Evolutionary conservation across 306 rosid species (phyloP).

Genomic region (Ammopiptanthus mongolicus): DNA sequence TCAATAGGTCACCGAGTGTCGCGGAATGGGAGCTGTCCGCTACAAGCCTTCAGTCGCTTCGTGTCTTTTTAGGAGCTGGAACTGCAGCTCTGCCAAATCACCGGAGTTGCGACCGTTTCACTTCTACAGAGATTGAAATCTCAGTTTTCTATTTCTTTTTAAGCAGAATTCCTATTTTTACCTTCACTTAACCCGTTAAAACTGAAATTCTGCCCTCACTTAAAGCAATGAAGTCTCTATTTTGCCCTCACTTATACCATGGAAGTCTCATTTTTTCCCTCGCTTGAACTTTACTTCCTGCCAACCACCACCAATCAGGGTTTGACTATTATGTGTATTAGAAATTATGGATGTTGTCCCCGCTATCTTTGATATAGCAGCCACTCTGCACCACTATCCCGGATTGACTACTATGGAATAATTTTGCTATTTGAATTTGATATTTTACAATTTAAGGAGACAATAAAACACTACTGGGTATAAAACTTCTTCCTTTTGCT

Average conservation of each 20-base stretch:
- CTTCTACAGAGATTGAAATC: not conserved
- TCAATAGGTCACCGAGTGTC: not conserved
- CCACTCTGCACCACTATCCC: not conserved
- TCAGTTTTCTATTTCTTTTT: not conserved
- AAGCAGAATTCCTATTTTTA: not conserved
- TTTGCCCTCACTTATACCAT: no score
- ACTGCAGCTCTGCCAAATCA: not conserved
- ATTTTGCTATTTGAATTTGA: no score
- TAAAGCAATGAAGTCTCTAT: no score
- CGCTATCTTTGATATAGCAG: not conserved
- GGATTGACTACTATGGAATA: not conserved
- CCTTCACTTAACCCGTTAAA: not conserved
- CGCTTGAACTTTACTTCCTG: no score
- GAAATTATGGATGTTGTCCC: not conserved
- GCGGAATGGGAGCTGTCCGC: not conserved
- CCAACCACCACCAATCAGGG: no score
- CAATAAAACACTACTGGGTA: not conserved
- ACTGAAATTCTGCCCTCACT: no score
- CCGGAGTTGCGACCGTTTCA: not conserved
- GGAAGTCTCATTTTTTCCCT: no score
- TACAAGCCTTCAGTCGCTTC: not conserved
- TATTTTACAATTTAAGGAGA: not conserved
- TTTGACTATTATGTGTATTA: not conserved
- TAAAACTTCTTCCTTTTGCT: slow-evolving; percentile 1
- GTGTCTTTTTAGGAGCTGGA: not conserved